Evolutionary conservation across 2,329 filamentous ascomycete species (phyloP), one percentile per base, ranked within the genome.

Genomic region (Clarireedia sp.): DNA sequence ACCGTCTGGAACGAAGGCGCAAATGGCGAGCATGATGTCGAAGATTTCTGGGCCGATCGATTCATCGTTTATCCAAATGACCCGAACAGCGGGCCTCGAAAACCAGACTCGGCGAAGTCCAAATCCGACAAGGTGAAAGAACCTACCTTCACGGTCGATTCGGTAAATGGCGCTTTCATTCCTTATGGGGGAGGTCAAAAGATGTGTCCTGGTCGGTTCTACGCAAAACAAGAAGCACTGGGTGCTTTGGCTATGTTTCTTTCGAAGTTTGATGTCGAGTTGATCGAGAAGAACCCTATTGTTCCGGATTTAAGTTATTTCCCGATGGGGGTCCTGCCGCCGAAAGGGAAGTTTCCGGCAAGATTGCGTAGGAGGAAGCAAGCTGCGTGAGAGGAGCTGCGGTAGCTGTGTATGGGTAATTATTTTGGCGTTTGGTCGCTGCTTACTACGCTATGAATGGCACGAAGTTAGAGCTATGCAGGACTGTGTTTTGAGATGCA

Each of bases 131-230:
- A 57, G 19, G n/a, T 29, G 3, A 9, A 46, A n/a, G 56, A 67
- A 23, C 59, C 64, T 0, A 53, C 55, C 1, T 67, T 68, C 46
- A 64, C 54, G 3, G 57, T 63, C 0, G 63, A 68, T 1, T 61
- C 64, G 1, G 65, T 67, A 0, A 63, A 63, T 7, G 69, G 67
- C 0, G 65, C 65, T 0, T 73, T 65, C 60, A 64, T 71, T 3
- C 70, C 70, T 0, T 73, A 65, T 24, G 70, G 71, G 0, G 69
- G 69, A 2, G 69, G 70, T 0, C 56, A 57, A 4, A 63, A 64
- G 7, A 65, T 69, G 21, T 73, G 71, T 24, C 71, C 69, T 0
- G 70, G 71, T 1, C 67, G 67, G 0, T 67, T 69, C 40, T 72
- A 70, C 36, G 68, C 71, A 1, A 72, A 72, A 33, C 63, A 65